Conservation (phyloP, 2,329 filamentous ascomycete species). For the Alternaria burnsii region DNA sequence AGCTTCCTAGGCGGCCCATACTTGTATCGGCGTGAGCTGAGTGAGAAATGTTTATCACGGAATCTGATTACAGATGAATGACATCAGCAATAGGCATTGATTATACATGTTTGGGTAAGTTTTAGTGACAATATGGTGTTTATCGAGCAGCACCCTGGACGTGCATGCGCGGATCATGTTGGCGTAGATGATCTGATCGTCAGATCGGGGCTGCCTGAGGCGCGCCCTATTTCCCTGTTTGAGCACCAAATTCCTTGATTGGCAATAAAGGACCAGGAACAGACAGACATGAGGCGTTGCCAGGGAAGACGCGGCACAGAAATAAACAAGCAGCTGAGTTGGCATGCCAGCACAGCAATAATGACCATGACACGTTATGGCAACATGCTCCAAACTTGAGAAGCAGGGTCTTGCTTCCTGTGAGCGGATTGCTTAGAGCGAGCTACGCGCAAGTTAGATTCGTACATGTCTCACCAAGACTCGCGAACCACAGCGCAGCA, state of each 20-base stretch:
- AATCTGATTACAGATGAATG: background rate
- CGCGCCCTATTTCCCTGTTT: slow-evolving; percentile 20
- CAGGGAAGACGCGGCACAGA: slow-evolving; percentile 7
- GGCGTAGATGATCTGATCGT: slow-evolving; percentile 5
- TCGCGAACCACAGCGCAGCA: slow-evolving; percentile 17
- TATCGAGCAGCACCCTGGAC: slow-evolving; percentile 3
- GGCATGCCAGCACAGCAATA: slow-evolving; percentile 23
- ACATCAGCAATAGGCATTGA: slow-evolving; percentile 7
- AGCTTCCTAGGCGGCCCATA: background rate
- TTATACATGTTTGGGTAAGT: background rate
- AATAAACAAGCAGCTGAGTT: slow-evolving; percentile 10
- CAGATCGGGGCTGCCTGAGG: slow-evolving; percentile 16
- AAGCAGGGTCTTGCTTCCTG: slow-evolving; percentile 14
- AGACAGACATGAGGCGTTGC: slow-evolving; percentile 13
- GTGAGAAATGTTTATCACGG: background rate
- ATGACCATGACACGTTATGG: slow-evolving; percentile 6
- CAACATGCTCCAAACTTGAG: slow-evolving; percentile 12
- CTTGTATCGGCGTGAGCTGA: background rate
- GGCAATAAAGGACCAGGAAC: slow-evolving; percentile 6
- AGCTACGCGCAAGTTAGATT: slow-evolving; percentile 14
- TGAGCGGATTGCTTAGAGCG: slow-evolving; percentile 8
- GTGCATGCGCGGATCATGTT: slow-evolving; percentile 1
- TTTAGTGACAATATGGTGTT: background rate
- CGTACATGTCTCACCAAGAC: slow-evolving; percentile 22
- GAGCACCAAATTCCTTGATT: slow-evolving; percentile 1